Evolutionary conservation across 495 filamentous ascomycete species (phyloP), one percentile per base, ranked within the genome.

Genomic region (Tuber brumale): DNA sequence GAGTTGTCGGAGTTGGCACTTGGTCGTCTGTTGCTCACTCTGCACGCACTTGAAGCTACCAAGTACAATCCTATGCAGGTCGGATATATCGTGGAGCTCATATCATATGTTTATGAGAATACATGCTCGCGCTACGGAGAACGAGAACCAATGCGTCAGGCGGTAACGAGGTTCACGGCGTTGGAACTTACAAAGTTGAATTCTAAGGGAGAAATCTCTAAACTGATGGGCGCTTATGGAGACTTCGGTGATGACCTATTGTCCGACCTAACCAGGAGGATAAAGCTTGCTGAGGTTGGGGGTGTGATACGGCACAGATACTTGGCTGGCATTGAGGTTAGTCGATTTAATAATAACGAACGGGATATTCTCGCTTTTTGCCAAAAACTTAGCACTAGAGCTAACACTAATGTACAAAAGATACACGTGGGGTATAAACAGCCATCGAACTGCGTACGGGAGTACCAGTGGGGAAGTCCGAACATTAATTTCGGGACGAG

Each of bases 211-310:
- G 70, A 70, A 31, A 48, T 69, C 42, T 27, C 23, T 12, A 23
- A 21, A 27, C 39, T 76, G 8, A 44, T 76, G 69, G 7, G 14
- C 4, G 14, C n/a, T 10, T 71, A 72, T 41, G 75, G 71, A 23
- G 75, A 74, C 31, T 66, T 74, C 10, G 75, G 57, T 8, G 16
- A 19, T 9, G 75, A 76, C 37, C 21, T 76, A 44, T 69, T 76
- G 51, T 39, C n/a, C 6, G 73, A 76, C 27, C 21, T 76, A 21
- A 57, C 39, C 9, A 70, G 74, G 74, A 76, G 46, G 23, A 18
- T 77, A 43, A n/a, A 41, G 41, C 45, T 39, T 43, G 39, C 44
- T 8, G 73, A 76, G 35, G 45, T 39, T 76, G 10, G 16, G 3
- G 12, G 57, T 1, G 57, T 0, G 57, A 18, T 8, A 12, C 10